Evolutionary conservation across 1,284 basidiomycete species (phyloP), one percentile per base, ranked within the genome.

Genomic region (Pyrrhoderma noxium): DNA sequence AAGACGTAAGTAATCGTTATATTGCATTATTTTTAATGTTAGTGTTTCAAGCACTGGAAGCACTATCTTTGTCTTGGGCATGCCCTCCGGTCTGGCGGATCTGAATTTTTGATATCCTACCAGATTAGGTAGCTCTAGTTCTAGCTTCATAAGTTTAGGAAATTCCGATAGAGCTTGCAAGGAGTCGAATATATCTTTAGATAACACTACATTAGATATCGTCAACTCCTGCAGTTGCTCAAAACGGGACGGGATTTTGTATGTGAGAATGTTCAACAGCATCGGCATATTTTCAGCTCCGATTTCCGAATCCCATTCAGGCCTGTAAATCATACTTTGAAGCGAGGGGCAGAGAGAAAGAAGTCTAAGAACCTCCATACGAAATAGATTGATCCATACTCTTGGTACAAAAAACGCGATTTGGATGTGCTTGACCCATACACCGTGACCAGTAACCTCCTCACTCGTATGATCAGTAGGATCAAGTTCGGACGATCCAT

Each of bases 341-440:
- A 53, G 11, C 18, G 18, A 22, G 9, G 18, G 19, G n/a, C 53
- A 54, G 3, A 45, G 35, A 18, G 7, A n/a, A n/a, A 54, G 8
- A 13, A 54, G 19, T 11, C 38, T 11, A 2, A 35, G 13, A 16
- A 54, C 35, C 13, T 40, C 27, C 31, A 25, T 31, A 22, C 25
- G 34, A 31, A 49, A 54, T 19, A 46, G 18, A 21, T 40, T 37
- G 14, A 41, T 16, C 48, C 53, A 54, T 11, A 14, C 23, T 27
- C 13, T 21, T 13, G 44, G 47, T 4, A 54, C 36, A 38, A 22
- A 47, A 36, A 45, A 35, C 14, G 22, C 34, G 35, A 23, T 39
- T 22, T 21, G 37, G 23, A 54, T 46, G 19, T 42, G 38, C 13
- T 50, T 36, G 13, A 54, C 42, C 48, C 42, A 50, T 31, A 11